phyloP scores from a whole-genome alignment of 352 stramenopile species.

The Aphanomyces astaci region DNA sequence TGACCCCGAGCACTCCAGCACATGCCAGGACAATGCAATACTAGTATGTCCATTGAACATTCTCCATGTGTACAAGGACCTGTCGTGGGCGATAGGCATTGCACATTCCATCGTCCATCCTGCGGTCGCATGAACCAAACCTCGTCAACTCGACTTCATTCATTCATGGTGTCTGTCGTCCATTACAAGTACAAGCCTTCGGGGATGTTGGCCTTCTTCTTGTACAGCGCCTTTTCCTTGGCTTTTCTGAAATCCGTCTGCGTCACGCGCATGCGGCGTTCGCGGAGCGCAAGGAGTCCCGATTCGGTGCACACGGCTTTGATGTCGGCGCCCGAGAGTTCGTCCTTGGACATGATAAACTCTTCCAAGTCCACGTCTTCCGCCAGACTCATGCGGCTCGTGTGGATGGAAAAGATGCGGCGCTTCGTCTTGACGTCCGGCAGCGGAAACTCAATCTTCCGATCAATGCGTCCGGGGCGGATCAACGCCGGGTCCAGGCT shows the following conservation, averaged over 20 bases:
- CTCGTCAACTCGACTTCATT: not conserved
- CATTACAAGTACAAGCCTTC: conserved; percentile 97
- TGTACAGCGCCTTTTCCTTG: conserved; percentile 99
- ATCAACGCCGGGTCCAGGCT: conserved; percentile 98
- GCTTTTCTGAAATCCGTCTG: conserved; percentile 99
- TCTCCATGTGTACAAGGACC: no score
- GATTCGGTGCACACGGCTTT: conserved; percentile 99
- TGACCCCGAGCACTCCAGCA: no score
- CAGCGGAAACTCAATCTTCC: conserved; percentile 99
- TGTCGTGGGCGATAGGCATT: no score
- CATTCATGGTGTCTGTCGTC: not conserved
- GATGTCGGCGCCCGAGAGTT: conserved; percentile 99
- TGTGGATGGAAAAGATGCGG: conserved; percentile 99
- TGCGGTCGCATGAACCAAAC: no score
- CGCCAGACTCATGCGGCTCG: conserved; percentile 94
- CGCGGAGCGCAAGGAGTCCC: conserved; percentile 96
- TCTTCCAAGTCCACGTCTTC: conserved; percentile 99
- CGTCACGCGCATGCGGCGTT: conserved; percentile 99
- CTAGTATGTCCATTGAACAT: no score
- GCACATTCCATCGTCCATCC: no score
- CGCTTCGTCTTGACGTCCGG: conserved; percentile 99
- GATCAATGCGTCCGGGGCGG: conserved; percentile 98
- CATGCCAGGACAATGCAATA: no score
- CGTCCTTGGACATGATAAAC: conserved; percentile 99
- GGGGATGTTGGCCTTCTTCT: conserved; percentile 99